Evolutionary conservation across 116 monocot genomes (phyloP).

Genomic region (Papilionanthe hybrid): DNA sequence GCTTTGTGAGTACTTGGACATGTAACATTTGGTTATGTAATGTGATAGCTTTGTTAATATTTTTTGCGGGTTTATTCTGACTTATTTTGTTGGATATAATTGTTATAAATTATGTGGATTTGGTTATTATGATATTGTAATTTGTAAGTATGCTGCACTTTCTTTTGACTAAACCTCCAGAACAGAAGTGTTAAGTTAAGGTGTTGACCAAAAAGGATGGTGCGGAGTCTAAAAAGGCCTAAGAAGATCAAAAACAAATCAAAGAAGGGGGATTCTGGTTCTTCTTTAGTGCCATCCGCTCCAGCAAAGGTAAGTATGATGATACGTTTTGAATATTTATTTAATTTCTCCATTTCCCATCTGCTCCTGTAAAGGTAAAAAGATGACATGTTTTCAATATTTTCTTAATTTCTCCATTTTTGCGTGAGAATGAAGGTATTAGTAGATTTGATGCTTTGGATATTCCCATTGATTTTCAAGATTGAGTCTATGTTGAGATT

Average conservation of each 20-base stretch:
- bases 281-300: conserved; percentile 11
- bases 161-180: not conserved
- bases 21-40: no score
- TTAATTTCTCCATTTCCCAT: not conserved
- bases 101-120: no score
- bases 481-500: not conserved
- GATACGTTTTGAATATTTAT: not conserved
- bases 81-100: no score
- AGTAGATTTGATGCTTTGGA: not conserved
- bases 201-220: conserved; percentile 10
- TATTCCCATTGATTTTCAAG: not conserved
- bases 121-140: no score
- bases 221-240: conserved; percentile 25
- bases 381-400: not conserved
- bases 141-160: not conserved
- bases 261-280: conserved; percentile 21
- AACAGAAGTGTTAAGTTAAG: not conserved
- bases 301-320: conserved; percentile 13
- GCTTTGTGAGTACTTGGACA: no score
- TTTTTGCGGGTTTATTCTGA: no score
- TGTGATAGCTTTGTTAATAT: no score
- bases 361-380: not conserved
- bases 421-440: not conserved
- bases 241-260: conserved; percentile 18
- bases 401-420: not conserved